Conservation (phyloP, 257 asterid species). For the Solanum gandarillasii region DNA sequence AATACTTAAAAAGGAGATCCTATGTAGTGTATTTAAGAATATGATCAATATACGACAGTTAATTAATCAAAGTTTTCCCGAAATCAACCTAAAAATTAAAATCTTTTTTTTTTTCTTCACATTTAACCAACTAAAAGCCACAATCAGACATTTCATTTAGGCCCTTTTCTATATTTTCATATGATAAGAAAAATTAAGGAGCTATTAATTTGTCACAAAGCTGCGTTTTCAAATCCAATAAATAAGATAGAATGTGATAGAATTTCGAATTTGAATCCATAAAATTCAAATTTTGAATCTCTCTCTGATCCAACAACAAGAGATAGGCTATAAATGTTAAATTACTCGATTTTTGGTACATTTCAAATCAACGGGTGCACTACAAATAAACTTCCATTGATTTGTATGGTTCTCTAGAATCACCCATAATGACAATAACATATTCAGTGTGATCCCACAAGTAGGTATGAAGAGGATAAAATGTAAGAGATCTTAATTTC, state of each 20-base stretch:
- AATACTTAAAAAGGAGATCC: neutral
- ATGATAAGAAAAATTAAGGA: neutral
- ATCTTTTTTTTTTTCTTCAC: neutral
- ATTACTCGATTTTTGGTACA: neutral
- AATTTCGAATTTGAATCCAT: fast-evolving
- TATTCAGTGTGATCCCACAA: neutral
- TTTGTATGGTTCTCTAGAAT: neutral
- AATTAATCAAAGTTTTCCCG: neutral
- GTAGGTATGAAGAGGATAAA: fast-evolving
- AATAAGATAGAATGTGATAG: neutral
- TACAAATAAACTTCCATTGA: neutral
- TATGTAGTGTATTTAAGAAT: neutral
- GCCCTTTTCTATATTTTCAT: neutral
- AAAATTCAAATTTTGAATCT: neutral
- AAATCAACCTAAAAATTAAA: neutral
- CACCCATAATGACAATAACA: neutral
- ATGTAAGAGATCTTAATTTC: fast-evolving
- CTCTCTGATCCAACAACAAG: neutral
- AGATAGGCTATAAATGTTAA: neutral
- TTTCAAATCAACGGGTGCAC: neutral
- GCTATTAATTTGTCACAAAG: neutral
- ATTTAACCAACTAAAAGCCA: neutral
- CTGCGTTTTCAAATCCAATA: neutral
- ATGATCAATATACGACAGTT: neutral
- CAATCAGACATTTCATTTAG: neutral